Evolutionary conservation across 73 alveolate genomes (phyloP), one percentile per base, ranked within the genome.

Genomic region (Paramecium octaurelia): DNA sequence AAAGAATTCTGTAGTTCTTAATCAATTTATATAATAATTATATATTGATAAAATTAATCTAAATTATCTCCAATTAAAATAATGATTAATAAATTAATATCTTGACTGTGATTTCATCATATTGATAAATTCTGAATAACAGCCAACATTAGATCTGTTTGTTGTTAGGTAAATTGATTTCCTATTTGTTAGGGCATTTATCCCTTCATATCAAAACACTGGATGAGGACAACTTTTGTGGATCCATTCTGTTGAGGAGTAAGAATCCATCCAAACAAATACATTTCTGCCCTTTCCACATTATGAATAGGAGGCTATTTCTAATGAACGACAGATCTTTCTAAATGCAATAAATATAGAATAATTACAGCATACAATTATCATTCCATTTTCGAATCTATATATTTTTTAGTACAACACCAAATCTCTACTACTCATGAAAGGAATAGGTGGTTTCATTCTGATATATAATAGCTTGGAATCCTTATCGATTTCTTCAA

Each of bases 221-320:
- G n/a, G 9, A 75, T 35, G 1, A 18, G 20, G 12, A 75, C 88
- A 9, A 75, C 42, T n/a, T 75, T 75, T 31, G 88, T 75, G 16
- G 20, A 23, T 35, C 88, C 88, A 46, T 80, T 44, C 57, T 21
- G 11, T 80, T 80, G 7, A 40, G 91, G 91, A 8, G 76, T 42
- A 11, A 80, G 43, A 20, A 80, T 46, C 91, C 91, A 80, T 18
- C 91, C 91, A 80, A 20, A 34, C 0, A 80, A 24, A 31, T 59
- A n/a, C 75, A 80, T 40, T 44, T 80, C 91, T 43, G 91, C 91
- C 57, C 91, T 40, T 80, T 80, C 91, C 1, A 80, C 91, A 21
- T 80, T 80, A 80, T 80, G 50, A 80, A 80, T 35, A 8, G 44
- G 35, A 18, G 91, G 91, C 6, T 46, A 44, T 20, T 80, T 80